Evolutionary conservation across 257 asterid species (phyloP), one percentile per base, ranked within the genome.

Genomic region (Cordia subcordata): DNA sequence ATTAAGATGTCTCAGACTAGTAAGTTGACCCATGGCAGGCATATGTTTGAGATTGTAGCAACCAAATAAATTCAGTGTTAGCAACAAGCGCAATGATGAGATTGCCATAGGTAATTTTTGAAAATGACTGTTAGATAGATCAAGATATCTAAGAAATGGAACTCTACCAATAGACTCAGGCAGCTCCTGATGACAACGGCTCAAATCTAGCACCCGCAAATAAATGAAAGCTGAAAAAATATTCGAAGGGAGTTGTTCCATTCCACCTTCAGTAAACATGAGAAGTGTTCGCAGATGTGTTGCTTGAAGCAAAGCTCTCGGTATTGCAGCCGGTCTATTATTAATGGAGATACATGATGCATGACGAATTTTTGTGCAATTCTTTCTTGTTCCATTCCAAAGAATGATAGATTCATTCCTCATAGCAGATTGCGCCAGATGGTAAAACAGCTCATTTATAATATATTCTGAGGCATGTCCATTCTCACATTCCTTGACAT

Each of bases 141-240:
- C 72, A 54, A 71, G 77, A 55, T 65, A 71, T 60, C 72, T 65
- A 71, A 57, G 20, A 55, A 60, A 32, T 59, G 50, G 9, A 70
- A 44, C 46, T 19, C n/a, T 52, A 1, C 15, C 5, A 1, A 49
- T 15, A 5, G 4, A 16, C 42, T 53, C 13, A 23, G 16, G 20
- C 8, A 40, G 3, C 49, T 12, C 3, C 0, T 42, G 0, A 1
- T 32, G 19, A 1, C 50, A 19, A 15, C 46, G 10, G 1, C 55
- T 45, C 53, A 70, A 40, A n/a, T 60, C 63, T 57, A 65, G 58
- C 60, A 65, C 60, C 3, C 57, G 62, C 51, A 71, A 37, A 60
- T 60, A 55, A 15, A 44, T 13, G 23, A 35, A 60, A 47, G 32
- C 63, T n/a, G 27, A 18, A 22, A 51, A 50, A 9, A 47, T 58